A percentile compares a stretch with the other conserved stretches of the same genome.
phyloP scores from a whole-genome alignment of 2,329 filamentous ascomycete genomes.

The Knufia fluminis region DNA sequence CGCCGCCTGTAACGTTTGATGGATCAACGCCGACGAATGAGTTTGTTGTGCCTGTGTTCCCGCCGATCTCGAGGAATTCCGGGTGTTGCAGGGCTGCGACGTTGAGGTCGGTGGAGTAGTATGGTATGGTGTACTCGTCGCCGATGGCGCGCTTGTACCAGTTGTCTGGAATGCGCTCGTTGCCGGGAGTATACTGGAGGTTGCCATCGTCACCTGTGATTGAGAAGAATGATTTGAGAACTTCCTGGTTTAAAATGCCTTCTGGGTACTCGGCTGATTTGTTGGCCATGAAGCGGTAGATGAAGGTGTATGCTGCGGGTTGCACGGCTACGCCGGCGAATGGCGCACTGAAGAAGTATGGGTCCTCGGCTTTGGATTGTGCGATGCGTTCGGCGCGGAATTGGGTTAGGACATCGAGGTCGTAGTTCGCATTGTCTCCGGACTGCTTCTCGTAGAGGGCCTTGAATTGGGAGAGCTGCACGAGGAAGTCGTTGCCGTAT shows the following conservation, averaged over 20 bases:
- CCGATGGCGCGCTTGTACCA: constrained; percentile 37
- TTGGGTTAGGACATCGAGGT: not conserved
- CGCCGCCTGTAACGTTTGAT: constrained; percentile 30
- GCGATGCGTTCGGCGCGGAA: constrained; percentile 5
- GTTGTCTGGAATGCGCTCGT: constrained; percentile 45
- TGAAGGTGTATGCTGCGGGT: constrained; percentile 42
- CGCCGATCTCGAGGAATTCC: constrained; percentile 39
- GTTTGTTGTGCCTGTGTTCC: constrained; percentile 44
- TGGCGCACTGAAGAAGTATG: constrained; percentile 42
- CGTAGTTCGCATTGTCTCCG: constrained; percentile 2
- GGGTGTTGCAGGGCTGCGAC: constrained; percentile 33
- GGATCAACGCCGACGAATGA: constrained; percentile 42
- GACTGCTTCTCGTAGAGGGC: constrained; percentile 8
- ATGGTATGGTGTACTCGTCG: constrained; percentile 37
- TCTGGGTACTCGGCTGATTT: constrained; percentile 35
- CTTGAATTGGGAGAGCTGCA: constrained; percentile 9
- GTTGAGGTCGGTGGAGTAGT: constrained; percentile 35
- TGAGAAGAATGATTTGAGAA: constrained; percentile 40
- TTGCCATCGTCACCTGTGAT: constrained; percentile 32
- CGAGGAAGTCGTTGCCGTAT: constrained; percentile 12
- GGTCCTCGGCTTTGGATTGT: constrained; percentile 21
- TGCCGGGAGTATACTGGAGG: constrained; percentile 38
- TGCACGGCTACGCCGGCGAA: constrained; percentile 43
- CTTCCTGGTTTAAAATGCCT: constrained; percentile 30
- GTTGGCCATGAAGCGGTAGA: constrained; percentile 37